These are phyloP conservation scores for Pharus latifolius DNA, from an alignment of 176 grass and related monocot genomes.

Conservation along the genomic window DNA sequence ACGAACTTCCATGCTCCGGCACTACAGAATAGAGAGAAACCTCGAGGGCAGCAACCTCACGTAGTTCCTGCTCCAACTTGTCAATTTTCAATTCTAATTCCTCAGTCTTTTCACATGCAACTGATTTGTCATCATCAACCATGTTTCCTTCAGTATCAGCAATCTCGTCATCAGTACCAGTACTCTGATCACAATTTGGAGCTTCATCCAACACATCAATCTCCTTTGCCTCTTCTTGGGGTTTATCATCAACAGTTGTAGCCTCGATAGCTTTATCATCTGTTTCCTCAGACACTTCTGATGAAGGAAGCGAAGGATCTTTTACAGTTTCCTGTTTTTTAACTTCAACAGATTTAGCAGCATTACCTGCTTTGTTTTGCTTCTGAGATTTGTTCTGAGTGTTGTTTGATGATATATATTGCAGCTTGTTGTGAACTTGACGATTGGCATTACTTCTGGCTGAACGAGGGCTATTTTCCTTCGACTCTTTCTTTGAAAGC, in stretches of 20 bases:
- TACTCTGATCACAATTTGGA: conserved; percentile 76
- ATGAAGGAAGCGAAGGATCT: conserved; percentile 41
- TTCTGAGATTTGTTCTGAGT: conserved; percentile 48
- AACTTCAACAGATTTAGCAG: conserved; percentile 29
- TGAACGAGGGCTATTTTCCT: conserved; percentile 28
- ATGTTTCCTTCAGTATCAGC: conserved; percentile 54
- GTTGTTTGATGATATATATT: conserved; percentile 52
- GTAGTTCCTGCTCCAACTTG: conserved; percentile 54
- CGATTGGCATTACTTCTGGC: conserved; percentile 34
- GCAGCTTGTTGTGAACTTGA: conserved; percentile 45
- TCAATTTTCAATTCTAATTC: conserved; percentile 52
- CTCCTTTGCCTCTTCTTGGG: conserved; percentile 67
- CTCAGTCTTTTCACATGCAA: conserved; percentile 38
- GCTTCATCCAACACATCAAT: conserved; percentile 82
- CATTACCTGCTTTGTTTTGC: conserved; percentile 29
- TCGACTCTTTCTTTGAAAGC: conserved; percentile 53
- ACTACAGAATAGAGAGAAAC: conserved; percentile 69
- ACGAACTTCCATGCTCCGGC: conserved; percentile 76
- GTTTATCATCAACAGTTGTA: conserved; percentile 20
- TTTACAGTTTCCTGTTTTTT: conserved; percentile 32
- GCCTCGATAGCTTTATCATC: conserved; percentile 28
- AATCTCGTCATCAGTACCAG: conserved; percentile 69
- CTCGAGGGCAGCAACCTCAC: conserved; percentile 83
- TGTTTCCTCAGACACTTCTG: conserved; percentile 55
- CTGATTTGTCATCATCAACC: conserved; percentile 29